phyloP scores from a whole-genome alignment of 2,329 filamentous ascomycete genomes.

The Botrytis medusae region DNA sequence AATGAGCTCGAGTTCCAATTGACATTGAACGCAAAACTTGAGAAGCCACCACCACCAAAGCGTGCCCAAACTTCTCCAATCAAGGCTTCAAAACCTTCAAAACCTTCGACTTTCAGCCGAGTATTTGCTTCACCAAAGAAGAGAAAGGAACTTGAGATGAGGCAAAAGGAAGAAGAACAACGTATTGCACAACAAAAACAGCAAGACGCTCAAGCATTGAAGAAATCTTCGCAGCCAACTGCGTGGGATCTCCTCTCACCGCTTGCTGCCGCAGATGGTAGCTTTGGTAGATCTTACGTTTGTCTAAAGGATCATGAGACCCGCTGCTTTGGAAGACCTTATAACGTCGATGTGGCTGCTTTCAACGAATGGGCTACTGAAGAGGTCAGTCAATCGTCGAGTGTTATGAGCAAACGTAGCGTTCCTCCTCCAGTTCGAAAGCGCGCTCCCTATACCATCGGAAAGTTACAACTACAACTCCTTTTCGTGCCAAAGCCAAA shows the following conservation, averaged over 20 bases:
- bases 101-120: slow-evolving; percentile 85
- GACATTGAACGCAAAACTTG: slow-evolving; percentile 91
- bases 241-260: slow-evolving; percentile 86
- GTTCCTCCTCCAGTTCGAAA: slow-evolving; percentile 69
- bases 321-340: slow-evolving; percentile 82
- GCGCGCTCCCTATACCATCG: slow-evolving; percentile 92
- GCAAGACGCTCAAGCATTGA: slow-evolving; percentile 63
- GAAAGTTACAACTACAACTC: slow-evolving; percentile 89
- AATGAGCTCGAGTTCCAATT: slow-evolving; percentile 99
- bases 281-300: slow-evolving; percentile 91
- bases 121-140: slow-evolving; percentile 96
- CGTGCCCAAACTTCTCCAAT: slow-evolving; percentile 56
- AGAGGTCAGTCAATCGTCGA: slow-evolving; percentile 73
- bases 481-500: slow-evolving; percentile 93
- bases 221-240: slow-evolving; percentile 63
- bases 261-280: slow-evolving; percentile 85
- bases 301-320: slow-evolving; percentile 90
- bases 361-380: slow-evolving; percentile 99
- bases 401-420: slow-evolving; percentile 86
- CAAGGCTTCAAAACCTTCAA: slow-evolving; percentile 64
- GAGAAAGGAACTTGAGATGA: slow-evolving; percentile 88
- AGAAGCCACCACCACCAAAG: slow-evolving; percentile 66
- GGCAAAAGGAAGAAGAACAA: slow-evolving; percentile 79
- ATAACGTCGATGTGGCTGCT: slow-evolving; percentile 84
- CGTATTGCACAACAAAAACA: slow-evolving; percentile 61